phyloP scores from a whole-genome alignment of 2,329 filamentous ascomycete genomes.

The Lecanicillium sp. region DNA sequence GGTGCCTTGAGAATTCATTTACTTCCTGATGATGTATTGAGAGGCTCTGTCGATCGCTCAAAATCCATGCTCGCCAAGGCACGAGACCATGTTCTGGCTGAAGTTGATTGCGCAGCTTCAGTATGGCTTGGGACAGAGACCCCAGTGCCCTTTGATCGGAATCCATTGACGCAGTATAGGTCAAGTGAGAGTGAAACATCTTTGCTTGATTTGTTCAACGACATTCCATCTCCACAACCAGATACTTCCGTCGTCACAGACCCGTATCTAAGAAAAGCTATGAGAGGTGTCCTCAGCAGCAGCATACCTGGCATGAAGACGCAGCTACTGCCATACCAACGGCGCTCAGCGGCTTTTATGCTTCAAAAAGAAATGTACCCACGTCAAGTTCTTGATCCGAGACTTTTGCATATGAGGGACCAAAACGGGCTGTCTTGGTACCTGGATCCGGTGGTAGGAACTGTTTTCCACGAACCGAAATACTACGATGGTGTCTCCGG shows the following conservation, averaged over 20 bases:
- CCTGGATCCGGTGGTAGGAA: constrained; percentile 59
- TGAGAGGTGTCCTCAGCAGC: constrained; percentile 50
- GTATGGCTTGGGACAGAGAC: constrained; percentile 48
- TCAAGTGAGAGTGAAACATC: constrained; percentile 30
- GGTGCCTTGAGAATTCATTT: constrained; percentile 51
- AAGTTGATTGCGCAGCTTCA: constrained; percentile 48
- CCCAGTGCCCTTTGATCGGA: constrained; percentile 14
- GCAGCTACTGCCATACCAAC: constrained; percentile 70
- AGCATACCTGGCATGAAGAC: constrained; percentile 55
- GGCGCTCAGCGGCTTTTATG: constrained; percentile 75
- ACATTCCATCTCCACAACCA: constrained; percentile 61
- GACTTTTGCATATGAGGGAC: constrained; percentile 55
- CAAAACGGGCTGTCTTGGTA: constrained; percentile 62
- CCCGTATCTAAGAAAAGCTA: constrained; percentile 44
- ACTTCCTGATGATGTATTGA: constrained; percentile 59
- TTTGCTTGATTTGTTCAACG: constrained; percentile 68
- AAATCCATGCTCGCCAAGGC: constrained; percentile 37
- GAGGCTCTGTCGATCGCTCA: constrained; percentile 44
- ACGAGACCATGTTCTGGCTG: constrained; percentile 42
- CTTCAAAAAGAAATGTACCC: constrained; percentile 70
- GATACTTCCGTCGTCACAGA: constrained; percentile 42
- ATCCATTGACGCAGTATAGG: constrained; percentile 26
- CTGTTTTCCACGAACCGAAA: constrained; percentile 57
- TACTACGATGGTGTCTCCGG: constrained; percentile 70
- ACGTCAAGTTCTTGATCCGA: constrained; percentile 62